Evolutionary conservation across 495 filamentous ascomycete species (phyloP).

Genomic region (Xylaria venustula): DNA sequence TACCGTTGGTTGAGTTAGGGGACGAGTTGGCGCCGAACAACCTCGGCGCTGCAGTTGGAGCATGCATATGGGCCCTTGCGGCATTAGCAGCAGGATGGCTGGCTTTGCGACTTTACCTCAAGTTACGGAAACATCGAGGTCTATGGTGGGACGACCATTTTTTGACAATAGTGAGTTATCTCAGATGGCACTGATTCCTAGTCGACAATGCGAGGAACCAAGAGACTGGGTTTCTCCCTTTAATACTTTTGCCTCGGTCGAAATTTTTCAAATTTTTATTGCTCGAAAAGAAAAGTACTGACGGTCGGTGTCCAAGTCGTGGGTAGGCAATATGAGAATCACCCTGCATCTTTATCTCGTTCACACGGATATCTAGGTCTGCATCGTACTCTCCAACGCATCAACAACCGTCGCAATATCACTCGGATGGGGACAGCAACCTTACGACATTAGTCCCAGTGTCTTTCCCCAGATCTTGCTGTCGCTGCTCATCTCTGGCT

Average conservation of each 20-base stretch:
- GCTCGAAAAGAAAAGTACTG: neutral
- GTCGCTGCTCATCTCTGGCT: slow-evolving; percentile 9
- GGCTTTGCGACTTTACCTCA: slow-evolving; percentile 32
- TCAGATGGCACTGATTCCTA: neutral
- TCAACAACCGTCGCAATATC: slow-evolving; percentile 13
- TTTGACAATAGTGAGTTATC: neutral
- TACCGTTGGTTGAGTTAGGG: neutral
- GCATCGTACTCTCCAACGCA: slow-evolving; percentile 16
- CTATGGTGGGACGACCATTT: slow-evolving; percentile 33
- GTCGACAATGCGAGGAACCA: too few relatives aligned
- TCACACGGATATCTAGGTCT: slow-evolving; percentile 13
- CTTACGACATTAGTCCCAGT: slow-evolving; percentile 1
- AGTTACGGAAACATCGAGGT: slow-evolving; percentile 18
- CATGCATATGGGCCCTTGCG: slow-evolving; percentile 3
- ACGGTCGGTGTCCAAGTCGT: neutral
- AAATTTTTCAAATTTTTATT: neutral
- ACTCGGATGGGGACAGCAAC: slow-evolving; percentile 25
- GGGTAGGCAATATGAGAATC: neutral
- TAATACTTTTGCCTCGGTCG: neutral
- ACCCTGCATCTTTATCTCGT: neutral
- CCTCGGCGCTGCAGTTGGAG: neutral
- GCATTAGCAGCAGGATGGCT: slow-evolving; percentile 11
- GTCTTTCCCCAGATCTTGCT: slow-evolving; percentile 17
- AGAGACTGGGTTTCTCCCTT: neutral
- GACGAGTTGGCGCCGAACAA: neutral